Evolutionary conservation across 495 filamentous ascomycete genomes (phyloP), one percentile per base, ranked within the genome.

Genomic region (Penicillium diatomitis): DNA sequence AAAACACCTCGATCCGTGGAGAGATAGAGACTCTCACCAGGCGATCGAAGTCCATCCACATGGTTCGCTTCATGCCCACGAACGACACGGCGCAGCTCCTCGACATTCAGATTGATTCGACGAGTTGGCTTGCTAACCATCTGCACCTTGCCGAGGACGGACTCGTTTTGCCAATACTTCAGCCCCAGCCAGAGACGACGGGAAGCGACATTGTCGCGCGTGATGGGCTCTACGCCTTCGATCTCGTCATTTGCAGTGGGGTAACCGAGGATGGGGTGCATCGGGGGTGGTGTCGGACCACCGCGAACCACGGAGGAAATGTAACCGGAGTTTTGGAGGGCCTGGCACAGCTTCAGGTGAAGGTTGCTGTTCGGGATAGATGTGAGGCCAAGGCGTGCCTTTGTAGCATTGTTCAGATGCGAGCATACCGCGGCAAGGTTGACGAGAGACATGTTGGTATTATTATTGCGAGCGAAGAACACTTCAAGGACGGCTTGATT

Each of bases 351-450:
- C 28, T 64, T 67, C 47, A 95, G 83, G 72, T 89, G 87, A 55
- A 90, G 80, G 48, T 88, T 90, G 33, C 80, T 84, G 68, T 81
- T 81, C 38, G 87, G 87, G 45, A 97, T 76, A 5, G 88, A 92
- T 37, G 94, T 96, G 3, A 95, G 76, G 49, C 86, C 87, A 3
- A 98, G 81, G 1, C 85, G 85, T 5, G 87, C 90, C 62, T 83
- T 84, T 42, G 86, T 84, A 58, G 86, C 87, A 74, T 98, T 98
- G 72, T 95, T 89, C 35, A 98, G 78, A 75, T 97, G 92, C 44
- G 88, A 88, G 71, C 87, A 95, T 58, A 89, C 78, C 75, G 91
- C 67, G 45, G 81, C 70, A 57, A 97, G 79, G 66, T 81, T 80
- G 61, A 81, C 75, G 72, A 98, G 83, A 61, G 89, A 95, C 92